Percentiles rank a stretch among this genome's conserved stretches.
Conservation (phyloP, 768 basidiomycete genomes). For the Strobilomyces dryophilus region DNA sequence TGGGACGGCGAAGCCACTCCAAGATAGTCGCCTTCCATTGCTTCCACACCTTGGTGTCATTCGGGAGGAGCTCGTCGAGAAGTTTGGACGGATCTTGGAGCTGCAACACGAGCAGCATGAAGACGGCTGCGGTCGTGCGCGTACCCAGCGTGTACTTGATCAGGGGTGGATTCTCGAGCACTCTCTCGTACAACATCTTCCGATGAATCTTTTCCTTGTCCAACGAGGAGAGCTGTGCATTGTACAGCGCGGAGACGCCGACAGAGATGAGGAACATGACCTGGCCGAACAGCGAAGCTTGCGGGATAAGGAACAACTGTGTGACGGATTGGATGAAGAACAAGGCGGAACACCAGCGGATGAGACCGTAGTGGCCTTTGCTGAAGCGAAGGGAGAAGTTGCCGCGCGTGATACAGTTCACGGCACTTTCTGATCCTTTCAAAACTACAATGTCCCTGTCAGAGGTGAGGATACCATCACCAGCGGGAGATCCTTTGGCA, state of each 20-base stretch:
- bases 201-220: not conserved
- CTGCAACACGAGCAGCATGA: not conserved
- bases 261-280: not conserved
- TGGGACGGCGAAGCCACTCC: not conserved
- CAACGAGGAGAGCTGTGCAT: not conserved
- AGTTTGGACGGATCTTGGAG: not conserved
- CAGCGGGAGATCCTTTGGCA: slow-evolving; percentile 21
- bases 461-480: slow-evolving; percentile 25
- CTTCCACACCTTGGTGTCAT: not conserved
- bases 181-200: not conserved
- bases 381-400: slow-evolving; percentile 17
- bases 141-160: not conserved
- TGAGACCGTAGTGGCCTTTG: slow-evolving; percentile 4
- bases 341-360: slow-evolving; percentile 20
- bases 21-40: not conserved
- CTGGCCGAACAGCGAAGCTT: not conserved
- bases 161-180: too few species aligned
- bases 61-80: not conserved
- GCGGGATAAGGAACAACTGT: not conserved
- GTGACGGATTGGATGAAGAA: not conserved
- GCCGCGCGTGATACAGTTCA: slow-evolving; percentile 2
- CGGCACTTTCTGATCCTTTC: slow-evolving; percentile 23
- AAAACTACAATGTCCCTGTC: slow-evolving; percentile 22
- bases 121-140: not conserved
- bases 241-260: not conserved